These are phyloP conservation scores for Dendrobium nobile DNA, from an alignment of 106 monocot genomes.

Conservation along the genomic window DNA sequence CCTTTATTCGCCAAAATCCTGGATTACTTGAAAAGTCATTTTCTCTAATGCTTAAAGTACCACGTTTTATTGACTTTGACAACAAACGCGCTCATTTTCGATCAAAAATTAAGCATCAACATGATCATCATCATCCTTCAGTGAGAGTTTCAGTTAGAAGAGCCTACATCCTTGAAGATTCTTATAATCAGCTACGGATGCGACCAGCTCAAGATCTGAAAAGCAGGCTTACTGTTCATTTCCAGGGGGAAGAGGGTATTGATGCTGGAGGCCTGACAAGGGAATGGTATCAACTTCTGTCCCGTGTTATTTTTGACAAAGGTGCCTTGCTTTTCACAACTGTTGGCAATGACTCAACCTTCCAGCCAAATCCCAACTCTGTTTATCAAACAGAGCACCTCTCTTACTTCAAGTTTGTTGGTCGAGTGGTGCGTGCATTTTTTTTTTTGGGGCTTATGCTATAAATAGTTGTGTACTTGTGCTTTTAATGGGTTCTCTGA, in stretches of 20 bases:
- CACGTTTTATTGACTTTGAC: constrained; percentile 93
- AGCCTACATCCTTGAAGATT: constrained; percentile 94
- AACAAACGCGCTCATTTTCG: constrained; percentile 91
- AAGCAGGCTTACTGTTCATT: constrained; percentile 88
- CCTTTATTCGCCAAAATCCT: constrained; percentile 91
- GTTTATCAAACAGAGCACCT: constrained; percentile 97
- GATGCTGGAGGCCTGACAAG: constrained; percentile 98
- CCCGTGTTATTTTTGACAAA: constrained; percentile 96
- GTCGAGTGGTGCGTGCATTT: constrained; percentile 73
- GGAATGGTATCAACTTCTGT: constrained; percentile 93
- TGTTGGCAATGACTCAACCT: constrained; percentile 91
- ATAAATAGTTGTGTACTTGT: not conserved
- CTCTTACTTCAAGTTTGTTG: constrained; percentile 98
- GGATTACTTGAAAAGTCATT: constrained; percentile 95
- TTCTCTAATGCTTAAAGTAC: constrained; percentile 90
- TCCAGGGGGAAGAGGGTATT: constrained; percentile 99
- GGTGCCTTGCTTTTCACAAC: constrained; percentile 95
- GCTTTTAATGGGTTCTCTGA: not conserved
- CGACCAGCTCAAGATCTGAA: constrained; percentile 86
- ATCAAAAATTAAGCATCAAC: constrained; percentile 93
- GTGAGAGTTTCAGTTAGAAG: constrained; percentile 91
- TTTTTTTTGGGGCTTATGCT: constrained; percentile 3
- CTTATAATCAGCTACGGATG: constrained; percentile 93
- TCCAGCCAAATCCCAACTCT: constrained; percentile 98
- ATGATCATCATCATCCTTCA: constrained; percentile 93